Base-by-base conservation (phyloP, 805 yeast species). In the Starmerella vitae region DNA sequence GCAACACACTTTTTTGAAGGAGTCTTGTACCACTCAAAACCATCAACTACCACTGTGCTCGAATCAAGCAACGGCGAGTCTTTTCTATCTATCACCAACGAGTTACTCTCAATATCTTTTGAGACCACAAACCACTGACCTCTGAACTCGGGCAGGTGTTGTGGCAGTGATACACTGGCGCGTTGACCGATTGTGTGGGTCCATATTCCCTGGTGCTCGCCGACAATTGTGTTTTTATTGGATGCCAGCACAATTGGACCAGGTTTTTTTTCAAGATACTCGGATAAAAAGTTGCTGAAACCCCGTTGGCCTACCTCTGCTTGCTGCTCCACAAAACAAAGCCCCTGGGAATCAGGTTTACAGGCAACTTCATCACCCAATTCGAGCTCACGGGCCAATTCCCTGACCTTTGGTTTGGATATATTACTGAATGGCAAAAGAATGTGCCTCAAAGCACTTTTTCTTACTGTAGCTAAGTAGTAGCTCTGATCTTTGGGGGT, bases 281-380 rank as follows among this genome's bases (percentile, higher is more conserved):
- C 88, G 42, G 68, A 65, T 21, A 88, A 60, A 51, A 91, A 91
- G 38, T 72, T 70, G 18, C 75, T 64, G 56, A 86, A 84, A 15
- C 60, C 53, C 9, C 44, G 37, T 47, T 73, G 77, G 8, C 73
- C 67, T 9, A 38, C 38, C 12, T 45, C 46, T n/a, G 29, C 22
- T 34, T 42, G 44, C 42, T 71, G 79, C 28, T 72, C 69, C 7
- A 91, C 95, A 64, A 91, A 91, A 56, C 98, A 91, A 8, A 91
- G 66, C 0, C 98, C 98, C 55, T 82, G 94, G 1, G 96, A 85
- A 55, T 91, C 98, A 0, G 84, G 91, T 51, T 85, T 85, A n/a
- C 62, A 54, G 1, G 86, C 84, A 1, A 79, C 75, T 1, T 73
- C 70, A 13, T 83, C 60, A 3, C 30, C 33, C 8, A 48, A 37